Percentiles rank a stretch among this genome's conserved stretches.
Evolutionary conservation across 495 filamentous ascomycete species (phyloP).

Genomic region (Aspergillus haitiensis): DNA sequence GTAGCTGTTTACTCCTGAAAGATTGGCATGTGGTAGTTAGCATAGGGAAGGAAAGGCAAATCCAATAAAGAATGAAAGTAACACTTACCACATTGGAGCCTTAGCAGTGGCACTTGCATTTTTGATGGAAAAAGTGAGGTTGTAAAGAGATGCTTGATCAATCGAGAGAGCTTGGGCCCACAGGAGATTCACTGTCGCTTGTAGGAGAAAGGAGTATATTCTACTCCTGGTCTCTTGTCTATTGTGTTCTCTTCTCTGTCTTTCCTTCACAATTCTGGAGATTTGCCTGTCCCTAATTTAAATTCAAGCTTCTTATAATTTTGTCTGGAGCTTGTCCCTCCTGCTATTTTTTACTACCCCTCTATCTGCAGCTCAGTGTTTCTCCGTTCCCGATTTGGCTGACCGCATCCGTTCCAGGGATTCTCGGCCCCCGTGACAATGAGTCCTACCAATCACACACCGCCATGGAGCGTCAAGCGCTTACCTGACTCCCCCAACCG

Average conservation of each 20-base stretch:
- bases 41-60: background rate
- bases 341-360: slow-evolving; percentile 9
- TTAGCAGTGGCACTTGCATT: slow-evolving; percentile 79
- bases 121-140: slow-evolving; percentile 1
- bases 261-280: background rate
- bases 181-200: slow-evolving; percentile 10
- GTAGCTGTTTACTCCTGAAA: slow-evolving; percentile 86
- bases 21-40: slow-evolving; percentile 7
- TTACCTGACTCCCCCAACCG: slow-evolving; percentile 15
- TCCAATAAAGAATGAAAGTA: background rate
- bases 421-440: slow-evolving; percentile 21
- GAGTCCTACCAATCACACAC: slow-evolving; percentile 22
- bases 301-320: background rate
- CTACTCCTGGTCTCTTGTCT: background rate
- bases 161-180: background rate
- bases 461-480: slow-evolving; percentile 21
- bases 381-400: slow-evolving; percentile 19
- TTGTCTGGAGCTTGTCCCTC: background rate
- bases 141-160: background rate
- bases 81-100: slow-evolving; percentile 82
- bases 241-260: background rate
- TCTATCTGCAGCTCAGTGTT: background rate
- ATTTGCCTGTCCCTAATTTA: background rate
- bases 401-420: slow-evolving; percentile 17
- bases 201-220: slow-evolving; percentile 2